Evolutionary conservation across 768 basidiomycete genomes (phyloP).

Genomic region (Mycena pura): DNA sequence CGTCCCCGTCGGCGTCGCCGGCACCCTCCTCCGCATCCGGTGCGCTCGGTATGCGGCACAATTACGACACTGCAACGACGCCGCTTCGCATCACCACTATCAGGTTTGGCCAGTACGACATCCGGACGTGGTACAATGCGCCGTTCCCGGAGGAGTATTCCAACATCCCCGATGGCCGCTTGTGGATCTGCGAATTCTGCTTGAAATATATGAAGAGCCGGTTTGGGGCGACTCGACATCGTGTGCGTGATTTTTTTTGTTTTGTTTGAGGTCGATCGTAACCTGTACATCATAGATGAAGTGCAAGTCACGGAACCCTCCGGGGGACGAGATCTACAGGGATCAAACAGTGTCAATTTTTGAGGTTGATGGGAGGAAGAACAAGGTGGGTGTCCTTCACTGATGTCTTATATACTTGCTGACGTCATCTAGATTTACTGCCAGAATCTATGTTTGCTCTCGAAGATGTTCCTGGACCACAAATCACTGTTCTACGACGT

Average conservation of each 20-base stretch:
- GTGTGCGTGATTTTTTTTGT: conserved; percentile 56
- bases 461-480: conserved; percentile 99
- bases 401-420: conserved; percentile 16
- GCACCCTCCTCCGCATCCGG: conserved; percentile 45
- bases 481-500: conserved; percentile 99
- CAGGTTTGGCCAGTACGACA: conserved; percentile 89
- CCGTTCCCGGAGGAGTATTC: conserved; percentile 99
- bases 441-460: conserved; percentile 95
- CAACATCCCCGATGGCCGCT: conserved; percentile 84
- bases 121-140: conserved; percentile 98
- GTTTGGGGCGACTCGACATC: conserved; percentile 85
- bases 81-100: conserved; percentile 81
- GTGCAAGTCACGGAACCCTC: conserved; percentile 94
- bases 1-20: conserved; percentile 47
- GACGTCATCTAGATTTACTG: conserved; percentile 81
- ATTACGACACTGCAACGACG: conserved; percentile 35
- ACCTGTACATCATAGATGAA: conserved; percentile 67
- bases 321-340: conserved; percentile 97
- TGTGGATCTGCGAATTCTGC: conserved; percentile 99
- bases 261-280: not conserved
- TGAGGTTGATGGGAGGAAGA: conserved; percentile 97
- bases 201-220: conserved; percentile 97
- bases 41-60: conserved; percentile 32
- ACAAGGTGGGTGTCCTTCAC: conserved; percentile 66
- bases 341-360: conserved; percentile 90